Percentiles rank a stretch among this genome's conserved stretches.
phyloP scores from a whole-genome alignment of 1,284 basidiomycete genomes.

The Marasmius tenuissimus region DNA sequence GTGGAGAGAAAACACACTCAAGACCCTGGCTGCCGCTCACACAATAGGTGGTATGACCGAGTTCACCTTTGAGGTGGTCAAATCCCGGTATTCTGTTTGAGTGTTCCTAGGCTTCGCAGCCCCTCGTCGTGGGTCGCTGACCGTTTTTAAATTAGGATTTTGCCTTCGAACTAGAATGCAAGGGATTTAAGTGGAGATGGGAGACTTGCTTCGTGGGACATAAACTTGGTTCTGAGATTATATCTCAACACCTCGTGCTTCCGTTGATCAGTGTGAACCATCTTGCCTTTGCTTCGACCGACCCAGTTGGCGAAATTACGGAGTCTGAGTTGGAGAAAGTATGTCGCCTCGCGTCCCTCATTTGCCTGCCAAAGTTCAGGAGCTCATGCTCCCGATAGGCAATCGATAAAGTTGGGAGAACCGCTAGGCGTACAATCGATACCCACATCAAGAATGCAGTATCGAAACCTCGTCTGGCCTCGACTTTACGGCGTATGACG shows the following conservation, averaged over 20 bases:
- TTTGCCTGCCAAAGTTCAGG: neutral
- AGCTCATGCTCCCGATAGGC: conserved; percentile 37
- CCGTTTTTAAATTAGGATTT: conserved; percentile 50
- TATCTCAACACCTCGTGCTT: conserved; percentile 73
- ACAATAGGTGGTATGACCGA: conserved; percentile 57
- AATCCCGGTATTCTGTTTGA: conserved; percentile 61
- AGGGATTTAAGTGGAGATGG: conserved; percentile 74
- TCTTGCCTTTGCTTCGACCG: conserved; percentile 60
- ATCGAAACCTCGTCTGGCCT: conserved; percentile 63
- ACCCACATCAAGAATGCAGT: conserved; percentile 70
- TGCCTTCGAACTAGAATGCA: conserved; percentile 57
- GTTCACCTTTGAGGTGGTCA: conserved; percentile 54
- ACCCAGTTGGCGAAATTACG: conserved; percentile 52
- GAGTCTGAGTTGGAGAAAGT: conserved; percentile 69
- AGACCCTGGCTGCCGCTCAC: conserved; percentile 55
- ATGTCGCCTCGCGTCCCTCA: conserved; percentile 7
- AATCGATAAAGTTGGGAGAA: conserved; percentile 66
- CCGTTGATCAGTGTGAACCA: conserved; percentile 71
- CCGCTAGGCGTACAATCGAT: conserved; percentile 64
- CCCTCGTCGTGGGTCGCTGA: neutral
- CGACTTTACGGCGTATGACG: conserved; percentile 64
- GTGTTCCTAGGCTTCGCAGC: neutral
- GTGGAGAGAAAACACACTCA: conserved; percentile 55
- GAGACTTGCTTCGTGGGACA: conserved; percentile 65
- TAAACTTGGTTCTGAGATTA: conserved; percentile 62